A percentile compares a stretch with the other conserved stretches of the same genome.
phyloP scores from a whole-genome alignment of 2,329 filamentous ascomycete species.

The Arthroderma sp. region DNA sequence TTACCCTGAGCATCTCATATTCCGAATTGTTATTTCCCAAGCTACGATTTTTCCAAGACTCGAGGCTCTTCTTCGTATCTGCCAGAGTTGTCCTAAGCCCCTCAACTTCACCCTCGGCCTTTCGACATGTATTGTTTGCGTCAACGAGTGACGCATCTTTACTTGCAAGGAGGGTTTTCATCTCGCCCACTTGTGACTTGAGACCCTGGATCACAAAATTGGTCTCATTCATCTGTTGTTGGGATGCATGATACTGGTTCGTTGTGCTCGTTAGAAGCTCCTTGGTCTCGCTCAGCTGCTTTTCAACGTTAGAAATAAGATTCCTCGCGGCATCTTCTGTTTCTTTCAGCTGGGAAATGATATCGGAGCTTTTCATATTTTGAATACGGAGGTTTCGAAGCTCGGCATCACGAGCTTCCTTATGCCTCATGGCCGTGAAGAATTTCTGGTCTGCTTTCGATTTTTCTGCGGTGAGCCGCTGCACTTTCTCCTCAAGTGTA shows the following conservation, averaged over 20 bases:
- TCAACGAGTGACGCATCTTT: constrained; percentile 59
- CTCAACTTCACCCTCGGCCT: constrained; percentile 60
- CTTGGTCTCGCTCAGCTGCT: constrained; percentile 72
- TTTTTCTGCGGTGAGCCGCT: constrained; percentile 70
- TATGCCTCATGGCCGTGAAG: constrained; percentile 88
- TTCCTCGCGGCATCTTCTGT: constrained; percentile 65
- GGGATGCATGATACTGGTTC: constrained; percentile 60
- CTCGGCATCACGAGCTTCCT: constrained; percentile 71
- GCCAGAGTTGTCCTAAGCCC: constrained; percentile 65
- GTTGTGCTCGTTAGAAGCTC: constrained; percentile 61
- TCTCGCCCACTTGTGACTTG: constrained; percentile 60
- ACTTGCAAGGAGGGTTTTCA: constrained; percentile 58
- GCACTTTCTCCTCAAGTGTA: constrained; percentile 63
- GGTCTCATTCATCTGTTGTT: constrained; percentile 58
- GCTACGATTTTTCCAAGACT: constrained; percentile 73
- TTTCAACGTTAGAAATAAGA: constrained; percentile 73
- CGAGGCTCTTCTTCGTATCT: constrained; percentile 67
- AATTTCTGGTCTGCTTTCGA: constrained; percentile 96
- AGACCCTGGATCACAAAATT: constrained; percentile 57
- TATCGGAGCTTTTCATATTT: constrained; percentile 81
- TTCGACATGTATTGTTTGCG: constrained; percentile 48
- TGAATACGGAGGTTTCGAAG: constrained; percentile 67
- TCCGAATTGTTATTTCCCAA: constrained; percentile 68
- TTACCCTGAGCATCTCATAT: constrained; percentile 73
- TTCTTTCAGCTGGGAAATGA: constrained; percentile 86